Evolutionary conservation across 495 filamentous ascomycete genomes (phyloP), one percentile per base, ranked within the genome.

Genomic region (Penicillium samsonianum): DNA sequence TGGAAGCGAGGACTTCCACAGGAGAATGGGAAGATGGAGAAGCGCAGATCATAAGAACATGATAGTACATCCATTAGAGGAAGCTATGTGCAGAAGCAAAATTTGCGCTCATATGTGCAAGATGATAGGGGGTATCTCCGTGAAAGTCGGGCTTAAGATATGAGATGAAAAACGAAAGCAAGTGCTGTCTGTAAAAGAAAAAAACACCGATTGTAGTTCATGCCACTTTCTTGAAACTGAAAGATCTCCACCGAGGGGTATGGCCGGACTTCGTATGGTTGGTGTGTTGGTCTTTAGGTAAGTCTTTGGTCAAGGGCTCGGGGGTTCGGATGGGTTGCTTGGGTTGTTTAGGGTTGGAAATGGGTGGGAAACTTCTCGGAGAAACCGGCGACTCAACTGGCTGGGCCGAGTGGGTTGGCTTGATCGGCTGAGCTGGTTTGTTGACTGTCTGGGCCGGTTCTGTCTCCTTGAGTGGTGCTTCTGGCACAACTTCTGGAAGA

Each of bases 31-130:
- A 56, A 31, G 52, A 58, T 41, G 40, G 37, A n/a, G 35, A 26
- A 41, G 57, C 45, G 44, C 62, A 61, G 54, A 63, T 61, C 37
- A 47, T 54, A 59, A 67, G 61, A 72, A 61, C 58, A 37, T 73
- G 68, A 69, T 75, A 58, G 63, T 74, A 75, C 71, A 77, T 71
- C 60, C 59, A 64, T 42, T 52, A 47, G 42, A 70, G 55, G 65
- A 53, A 65, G 47, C 47, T 74, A 74, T 74, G 74, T 74, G 69
- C 71, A 72, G 53, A 59, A 62, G 57, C 51, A 52, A 62, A 61
- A 44, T 38, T 40, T 61, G 64, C 42, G 58, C 55, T 65, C 48
- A 43, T 67, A 67, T 69, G 67, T 65, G 65, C 64, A 68, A 48
- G 45, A 57, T 51, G 30, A 50, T 26, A n/a, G 31, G 50, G 62